Percentiles rank a stretch among this genome's conserved stretches.
phyloP scores from a whole-genome alignment of 495 filamentous ascomycete species.

The Cryomyces minteri region DNA sequence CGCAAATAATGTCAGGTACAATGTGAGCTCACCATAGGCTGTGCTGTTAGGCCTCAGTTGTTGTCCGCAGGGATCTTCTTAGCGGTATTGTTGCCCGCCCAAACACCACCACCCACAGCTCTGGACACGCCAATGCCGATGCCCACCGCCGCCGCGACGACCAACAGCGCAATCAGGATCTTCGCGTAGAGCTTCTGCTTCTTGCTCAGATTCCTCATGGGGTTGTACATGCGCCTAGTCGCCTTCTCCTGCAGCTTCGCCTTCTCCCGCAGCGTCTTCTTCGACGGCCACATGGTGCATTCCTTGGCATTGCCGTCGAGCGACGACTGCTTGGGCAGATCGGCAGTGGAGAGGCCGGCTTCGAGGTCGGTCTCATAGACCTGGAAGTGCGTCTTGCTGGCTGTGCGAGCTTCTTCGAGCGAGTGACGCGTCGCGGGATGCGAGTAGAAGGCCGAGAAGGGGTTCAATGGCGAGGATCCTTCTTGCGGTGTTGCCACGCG shows the following conservation, averaged over 20 bases:
- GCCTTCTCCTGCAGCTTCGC: slow-evolving; percentile 11
- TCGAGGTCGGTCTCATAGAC: slow-evolving; percentile 23
- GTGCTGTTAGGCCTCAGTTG: background rate
- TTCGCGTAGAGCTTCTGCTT: slow-evolving; percentile 33
- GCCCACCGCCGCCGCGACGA: slow-evolving; percentile 39
- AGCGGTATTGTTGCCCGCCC: slow-evolving; percentile 15
- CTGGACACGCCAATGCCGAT: slow-evolving; percentile 43
- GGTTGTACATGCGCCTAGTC: slow-evolving; percentile 14
- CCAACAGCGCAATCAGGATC: slow-evolving; percentile 32
- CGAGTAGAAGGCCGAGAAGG: slow-evolving; percentile 41
- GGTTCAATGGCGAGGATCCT: too few relatives aligned
- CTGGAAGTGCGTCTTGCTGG: slow-evolving; percentile 20
- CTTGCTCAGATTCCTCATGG: slow-evolving; percentile 29
- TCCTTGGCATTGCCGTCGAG: slow-evolving; percentile 19
- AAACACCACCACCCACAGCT: slow-evolving; percentile 40
- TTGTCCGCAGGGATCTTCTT: background rate
- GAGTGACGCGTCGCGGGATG: slow-evolving; percentile 32
- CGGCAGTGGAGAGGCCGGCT: slow-evolving; percentile 4
- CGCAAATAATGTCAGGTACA: too few relatives aligned
- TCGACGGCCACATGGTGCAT: slow-evolving; percentile 25
- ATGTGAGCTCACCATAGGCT: too few relatives aligned
- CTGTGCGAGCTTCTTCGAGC: slow-evolving; percentile 24
- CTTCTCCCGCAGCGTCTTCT: slow-evolving; percentile 17
- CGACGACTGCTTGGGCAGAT: slow-evolving; percentile 8
- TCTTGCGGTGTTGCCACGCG: slow-evolving; percentile 1